These are phyloP conservation scores for Vigna trinervia DNA, from an alignment of 306 rosid genomes.

Conservation along the genomic window DNA sequence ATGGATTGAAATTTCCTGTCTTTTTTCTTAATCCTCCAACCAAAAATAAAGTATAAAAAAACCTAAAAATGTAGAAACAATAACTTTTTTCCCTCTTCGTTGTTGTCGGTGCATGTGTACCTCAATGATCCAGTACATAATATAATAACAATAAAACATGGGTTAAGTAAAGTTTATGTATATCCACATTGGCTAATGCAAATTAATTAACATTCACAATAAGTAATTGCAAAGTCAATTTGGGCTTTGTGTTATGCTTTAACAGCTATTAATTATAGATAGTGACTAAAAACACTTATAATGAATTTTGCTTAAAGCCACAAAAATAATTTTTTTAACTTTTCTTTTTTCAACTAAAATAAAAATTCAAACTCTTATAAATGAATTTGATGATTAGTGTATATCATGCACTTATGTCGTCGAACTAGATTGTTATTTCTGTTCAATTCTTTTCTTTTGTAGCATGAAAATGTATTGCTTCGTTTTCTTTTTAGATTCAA, in stretches of 20 bases:
- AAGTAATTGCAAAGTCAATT: slow-evolving; percentile 1
- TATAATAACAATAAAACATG: too few species aligned
- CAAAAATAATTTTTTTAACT: too few species aligned
- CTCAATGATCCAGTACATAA: neutral
- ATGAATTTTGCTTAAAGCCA: neutral
- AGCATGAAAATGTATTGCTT: neutral
- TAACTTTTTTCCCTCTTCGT: neutral
- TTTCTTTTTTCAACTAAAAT: too few species aligned
- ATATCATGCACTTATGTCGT: too few species aligned
- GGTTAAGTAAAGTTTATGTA: too few species aligned
- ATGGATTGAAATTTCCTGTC: neutral
- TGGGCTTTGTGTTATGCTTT: slow-evolving; percentile 3
- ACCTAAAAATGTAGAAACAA: neutral
- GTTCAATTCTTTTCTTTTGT: neutral
- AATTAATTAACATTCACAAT: neutral
- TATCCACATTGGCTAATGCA: neutral
- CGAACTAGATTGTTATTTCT: neutral
- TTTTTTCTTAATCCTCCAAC: neutral
- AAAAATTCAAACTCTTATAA: too few species aligned
- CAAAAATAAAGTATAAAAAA: neutral
- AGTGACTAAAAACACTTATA: neutral
- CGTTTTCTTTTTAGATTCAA: neutral
- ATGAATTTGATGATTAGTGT: too few species aligned
- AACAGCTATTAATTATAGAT: slow-evolving; percentile 1
- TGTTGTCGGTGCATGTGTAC: neutral